Evolutionary conservation across 2,329 filamentous ascomycete genomes (phyloP), one percentile per base, ranked within the genome.

Genomic region (Grosmannia penicillata): DNA sequence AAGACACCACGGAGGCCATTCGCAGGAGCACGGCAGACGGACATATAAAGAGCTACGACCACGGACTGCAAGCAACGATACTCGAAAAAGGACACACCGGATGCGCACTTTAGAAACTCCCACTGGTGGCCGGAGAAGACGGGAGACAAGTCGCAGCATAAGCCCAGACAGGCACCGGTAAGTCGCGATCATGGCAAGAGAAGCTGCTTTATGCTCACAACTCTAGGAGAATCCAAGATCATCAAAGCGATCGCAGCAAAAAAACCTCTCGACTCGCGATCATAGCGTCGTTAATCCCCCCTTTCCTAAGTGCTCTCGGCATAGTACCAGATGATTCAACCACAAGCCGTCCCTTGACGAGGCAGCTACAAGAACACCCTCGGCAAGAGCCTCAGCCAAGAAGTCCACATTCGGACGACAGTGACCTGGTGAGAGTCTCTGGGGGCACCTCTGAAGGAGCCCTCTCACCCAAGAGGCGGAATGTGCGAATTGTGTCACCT

Each of bases 121-220:
- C n/a, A n/a, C n/a, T n/a, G 11, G 6, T 8, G 17, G 26, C 14
- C 25, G 33, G 7, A 28, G 24, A 24, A 33, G 39, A 22, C 23
- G 35, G 14, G 39, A 37, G 17, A 41, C 39, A 21, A 41, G 39
- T 14, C 35, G 34, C 9, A 37, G 39, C 8, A 37, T 41, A 8
- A 34, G 29, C 3, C 34, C 39, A 21, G 30, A 41, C 15, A 24
- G 28, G 11, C 13, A 8, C 3, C 19, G 35, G 39, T 37, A 26
- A 37, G 30, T 11, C 14, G 3, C n/a, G 24, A 10, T n/a, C 11
- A 11, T 17, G 10, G 6, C 15, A 23, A 25, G 10, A 4, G 21
- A 38, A 21, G n/a, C 4, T 19, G 6, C 2, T 10, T 14, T 6
- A 13, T 34, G 22, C 36, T 38, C 6, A 27, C 14, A 21, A 17